A percentile compares a stretch with the other conserved stretches of the same genome.
These are phyloP conservation scores for Pterulicium gracile DNA, from an alignment of 1,284 basidiomycete species.

Conservation along the genomic window DNA sequence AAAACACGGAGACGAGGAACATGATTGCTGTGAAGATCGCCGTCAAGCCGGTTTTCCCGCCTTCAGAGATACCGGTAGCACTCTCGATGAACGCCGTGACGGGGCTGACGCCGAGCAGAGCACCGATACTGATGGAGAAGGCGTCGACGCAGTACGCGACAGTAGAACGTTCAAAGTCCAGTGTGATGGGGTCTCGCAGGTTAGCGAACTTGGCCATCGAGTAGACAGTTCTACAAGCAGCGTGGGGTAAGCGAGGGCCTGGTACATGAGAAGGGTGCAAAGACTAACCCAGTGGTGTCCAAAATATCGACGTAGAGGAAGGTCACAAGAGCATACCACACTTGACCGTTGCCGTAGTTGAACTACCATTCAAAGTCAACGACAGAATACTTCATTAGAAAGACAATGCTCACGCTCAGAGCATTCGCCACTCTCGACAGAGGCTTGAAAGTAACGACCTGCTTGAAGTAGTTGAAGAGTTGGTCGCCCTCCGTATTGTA, in stretches of 20 bases:
- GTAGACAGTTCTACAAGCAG: slow-evolving; percentile 69
- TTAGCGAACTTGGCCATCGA: slow-evolving; percentile 90
- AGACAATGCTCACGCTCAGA: slow-evolving; percentile 40
- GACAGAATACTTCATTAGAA: slow-evolving; percentile 4
- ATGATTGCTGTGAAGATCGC: slow-evolving; percentile 63
- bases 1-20: slow-evolving; percentile 85
- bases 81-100: slow-evolving; percentile 86
- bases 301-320: slow-evolving; percentile 89
- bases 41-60: slow-evolving; percentile 81
- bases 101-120: slow-evolving; percentile 81
- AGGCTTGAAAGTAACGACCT: slow-evolving; percentile 72
- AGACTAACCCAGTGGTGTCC: slow-evolving; percentile 25
- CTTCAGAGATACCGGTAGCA: slow-evolving; percentile 72
- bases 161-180: slow-evolving; percentile 83
- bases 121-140: slow-evolving; percentile 72
- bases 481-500: slow-evolving; percentile 58
- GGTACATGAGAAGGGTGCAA: slow-evolving; percentile 1
- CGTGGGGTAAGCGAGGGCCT: slow-evolving; percentile 12
- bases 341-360: slow-evolving; percentile 54
- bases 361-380: slow-evolving; percentile 23
- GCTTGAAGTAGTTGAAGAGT: slow-evolving; percentile 79
- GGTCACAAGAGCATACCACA: slow-evolving; percentile 82
- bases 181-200: slow-evolving; percentile 72
- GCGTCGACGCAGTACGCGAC: slow-evolving; percentile 81
- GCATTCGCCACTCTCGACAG: slow-evolving; percentile 51